Percentiles rank a stretch among this genome's conserved stretches.
Evolutionary conservation across 2,329 filamentous ascomycete genomes (phyloP).

Genomic region (Neonectria ditissima): DNA sequence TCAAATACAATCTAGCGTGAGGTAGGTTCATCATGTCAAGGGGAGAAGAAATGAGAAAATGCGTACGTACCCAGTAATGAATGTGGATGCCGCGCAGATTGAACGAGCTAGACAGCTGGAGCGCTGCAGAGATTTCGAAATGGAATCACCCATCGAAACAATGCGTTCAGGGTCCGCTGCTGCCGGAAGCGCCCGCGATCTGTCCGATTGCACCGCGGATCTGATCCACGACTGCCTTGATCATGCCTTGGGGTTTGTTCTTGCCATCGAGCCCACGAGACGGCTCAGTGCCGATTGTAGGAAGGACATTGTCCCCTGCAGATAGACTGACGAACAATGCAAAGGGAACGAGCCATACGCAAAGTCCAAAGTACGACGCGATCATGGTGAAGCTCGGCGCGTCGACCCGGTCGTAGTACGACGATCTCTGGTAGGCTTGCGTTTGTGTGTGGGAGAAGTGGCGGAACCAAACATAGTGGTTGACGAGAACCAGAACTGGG

Average conservation of each 20-base stretch:
- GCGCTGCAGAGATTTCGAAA: background rate
- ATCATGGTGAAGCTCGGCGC: conserved; percentile 92
- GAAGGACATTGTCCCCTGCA: conserved; percentile 93
- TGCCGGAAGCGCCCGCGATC: conserved; percentile 49
- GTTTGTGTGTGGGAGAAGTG: conserved; percentile 81
- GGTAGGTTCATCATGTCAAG: conserved; percentile 55
- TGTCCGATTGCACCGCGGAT: conserved; percentile 65
- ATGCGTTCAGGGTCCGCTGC: conserved; percentile 40
- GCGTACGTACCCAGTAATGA: conserved; percentile 21
- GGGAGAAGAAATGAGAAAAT: conserved; percentile 1
- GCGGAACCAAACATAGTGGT: conserved; percentile 96
- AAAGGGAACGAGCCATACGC: conserved; percentile 97
- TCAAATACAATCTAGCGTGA: conserved; percentile 64
- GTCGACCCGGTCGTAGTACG: conserved; percentile 71
- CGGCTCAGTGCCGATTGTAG: conserved; percentile 83
- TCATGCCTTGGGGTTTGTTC: conserved; percentile 71
- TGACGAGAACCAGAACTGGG: conserved; percentile 82
- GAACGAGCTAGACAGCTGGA: background rate
- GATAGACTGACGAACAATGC: conserved; percentile 94
- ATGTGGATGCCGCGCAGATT: background rate
- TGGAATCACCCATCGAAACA: background rate
- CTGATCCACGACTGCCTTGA: conserved; percentile 73
- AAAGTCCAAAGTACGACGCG: conserved; percentile 94
- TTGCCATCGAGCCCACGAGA: conserved; percentile 59
- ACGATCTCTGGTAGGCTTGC: conserved; percentile 67